Evolutionary conservation across 768 basidiomycete genomes (phyloP), one percentile per base, ranked within the genome.

Genomic region (Lentinula detonsa): DNA sequence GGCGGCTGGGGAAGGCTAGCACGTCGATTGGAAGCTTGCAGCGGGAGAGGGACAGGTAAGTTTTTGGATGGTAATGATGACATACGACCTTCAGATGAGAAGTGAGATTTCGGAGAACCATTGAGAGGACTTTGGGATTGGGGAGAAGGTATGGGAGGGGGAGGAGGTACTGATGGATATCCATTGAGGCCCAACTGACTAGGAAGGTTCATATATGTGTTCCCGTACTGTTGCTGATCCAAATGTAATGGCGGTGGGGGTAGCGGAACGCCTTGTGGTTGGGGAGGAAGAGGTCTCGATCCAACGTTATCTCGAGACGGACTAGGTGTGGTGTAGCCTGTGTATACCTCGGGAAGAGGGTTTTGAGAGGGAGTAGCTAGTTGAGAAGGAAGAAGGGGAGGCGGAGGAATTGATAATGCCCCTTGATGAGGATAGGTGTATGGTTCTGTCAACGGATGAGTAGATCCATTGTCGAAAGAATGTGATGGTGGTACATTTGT

Each of bases 241-340:
- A 52, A 35, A 37, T 34, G 34, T 31, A 45, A 31, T 31, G 55
- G 55, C 7, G 50, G 59, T 13, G 59, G 59, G 16, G 46, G 48
- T 3, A 31, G 48, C n/a, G 33, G 48, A 40, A 45, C 16, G 39
- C 50, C 48, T n/a, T 74, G 75, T 8, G 74, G 78, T 21, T 74
- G 64, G 43, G 73, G 69, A 28, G 81, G 80, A 28, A 81, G 68
- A 33, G 81, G 80, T 43, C 81, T 71, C 15, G 72, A 70, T 8
- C 69, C 69, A 8, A 71, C 60, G 11, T 69, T 64, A 52, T 62
- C 65, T 65, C 67, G 70, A 67, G 66, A 72, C 45, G 75, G 65
- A 48, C 74, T 68, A 33, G 68, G 18, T 75, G 60, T 15, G 72
- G 60, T 15, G 66, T 75, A 76, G 46, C 65, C 66, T 61, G 70